These are phyloP conservation scores for Flaveria trinervia DNA, from an alignment of 129 eudicot species.

Conservation along the genomic window DNA sequence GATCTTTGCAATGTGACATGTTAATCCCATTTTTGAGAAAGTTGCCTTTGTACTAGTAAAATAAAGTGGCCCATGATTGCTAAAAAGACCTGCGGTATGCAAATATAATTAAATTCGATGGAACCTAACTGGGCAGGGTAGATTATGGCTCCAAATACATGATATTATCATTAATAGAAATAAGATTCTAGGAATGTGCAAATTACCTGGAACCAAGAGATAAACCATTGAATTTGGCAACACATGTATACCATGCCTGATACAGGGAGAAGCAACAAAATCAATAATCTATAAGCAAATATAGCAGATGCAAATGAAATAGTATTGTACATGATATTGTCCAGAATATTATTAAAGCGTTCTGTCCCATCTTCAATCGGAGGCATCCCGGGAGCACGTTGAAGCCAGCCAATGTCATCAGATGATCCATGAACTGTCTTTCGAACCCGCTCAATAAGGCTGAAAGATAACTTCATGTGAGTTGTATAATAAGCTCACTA, in stretches of 20 bases:
- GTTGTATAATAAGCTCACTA: conserved; percentile 19
- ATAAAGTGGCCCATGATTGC: conserved; percentile 99
- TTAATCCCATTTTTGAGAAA: conserved; percentile 89
- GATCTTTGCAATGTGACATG: conserved; percentile 98
- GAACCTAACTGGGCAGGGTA: background rate
- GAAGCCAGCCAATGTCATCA: conserved; percentile 98
- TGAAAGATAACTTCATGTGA: conserved; percentile 36
- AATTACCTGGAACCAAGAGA: conserved; percentile 71
- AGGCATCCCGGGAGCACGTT: conserved; percentile 79
- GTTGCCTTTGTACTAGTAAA: conserved; percentile 66
- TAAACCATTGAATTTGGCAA: conserved; percentile 84
- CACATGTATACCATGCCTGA: conserved; percentile 93
- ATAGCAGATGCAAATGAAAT: background rate
- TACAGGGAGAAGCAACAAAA: conserved; percentile 27
- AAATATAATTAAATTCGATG: background rate
- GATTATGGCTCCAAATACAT: background rate
- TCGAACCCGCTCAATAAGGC: conserved; percentile 78
- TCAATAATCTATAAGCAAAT: conserved; percentile 18
- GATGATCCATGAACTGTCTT: conserved; percentile 98
- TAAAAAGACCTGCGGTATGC: conserved; percentile 75
- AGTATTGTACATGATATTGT: conserved; percentile 62
- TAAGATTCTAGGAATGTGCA: background rate
- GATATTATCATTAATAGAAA: background rate
- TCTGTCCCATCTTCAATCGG: conserved; percentile 93
- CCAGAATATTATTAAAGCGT: conserved; percentile 80